Percentiles rank a stretch among this genome's conserved stretches.
These are phyloP conservation scores for Trichoderma atrobrunneum DNA, from an alignment of 2,329 filamentous ascomycete genomes.

Conservation along the genomic window DNA sequence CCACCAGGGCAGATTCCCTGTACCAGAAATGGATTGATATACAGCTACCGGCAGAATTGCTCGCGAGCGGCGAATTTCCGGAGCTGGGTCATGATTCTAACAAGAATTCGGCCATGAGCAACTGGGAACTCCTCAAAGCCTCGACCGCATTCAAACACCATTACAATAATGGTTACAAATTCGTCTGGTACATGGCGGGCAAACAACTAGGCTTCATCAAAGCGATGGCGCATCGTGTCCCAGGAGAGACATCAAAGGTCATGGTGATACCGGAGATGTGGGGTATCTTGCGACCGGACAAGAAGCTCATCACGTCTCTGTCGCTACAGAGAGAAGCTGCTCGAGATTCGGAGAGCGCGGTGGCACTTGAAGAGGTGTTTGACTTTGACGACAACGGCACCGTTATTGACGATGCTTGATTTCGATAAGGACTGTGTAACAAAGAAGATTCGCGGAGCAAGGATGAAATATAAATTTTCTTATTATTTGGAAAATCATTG, in stretches of 20 bases:
- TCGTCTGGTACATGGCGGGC: constrained; percentile 50
- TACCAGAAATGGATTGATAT: constrained; percentile 45
- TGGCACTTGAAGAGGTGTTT: constrained; percentile 28
- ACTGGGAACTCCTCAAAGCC: constrained; percentile 51
- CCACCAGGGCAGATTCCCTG: constrained; percentile 33
- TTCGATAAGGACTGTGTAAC: background rate
- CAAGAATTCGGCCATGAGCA: constrained; percentile 30
- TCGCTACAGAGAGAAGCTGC: constrained; percentile 22
- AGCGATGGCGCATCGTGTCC: constrained; percentile 26
- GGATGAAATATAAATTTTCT: no score
- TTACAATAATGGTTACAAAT: constrained; percentile 27
- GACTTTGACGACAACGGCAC: constrained; percentile 31
- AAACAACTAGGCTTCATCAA: constrained; percentile 50
- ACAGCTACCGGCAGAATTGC: constrained; percentile 31
- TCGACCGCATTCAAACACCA: constrained; percentile 46
- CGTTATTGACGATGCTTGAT: constrained; percentile 31
- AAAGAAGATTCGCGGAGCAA: background rate
- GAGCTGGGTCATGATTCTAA: constrained; percentile 30
- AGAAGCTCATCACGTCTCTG: constrained; percentile 27
- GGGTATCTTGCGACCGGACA: constrained; percentile 37
- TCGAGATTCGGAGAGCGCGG: constrained; percentile 26
- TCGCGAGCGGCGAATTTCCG: constrained; percentile 21
- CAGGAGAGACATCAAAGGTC: constrained; percentile 24
- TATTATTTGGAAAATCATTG: no score
- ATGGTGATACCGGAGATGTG: constrained; percentile 38